These are phyloP conservation scores for Kazachstania sp. DNA, from an alignment of 1,139 yeast genomes.

Conservation along the genomic window DNA sequence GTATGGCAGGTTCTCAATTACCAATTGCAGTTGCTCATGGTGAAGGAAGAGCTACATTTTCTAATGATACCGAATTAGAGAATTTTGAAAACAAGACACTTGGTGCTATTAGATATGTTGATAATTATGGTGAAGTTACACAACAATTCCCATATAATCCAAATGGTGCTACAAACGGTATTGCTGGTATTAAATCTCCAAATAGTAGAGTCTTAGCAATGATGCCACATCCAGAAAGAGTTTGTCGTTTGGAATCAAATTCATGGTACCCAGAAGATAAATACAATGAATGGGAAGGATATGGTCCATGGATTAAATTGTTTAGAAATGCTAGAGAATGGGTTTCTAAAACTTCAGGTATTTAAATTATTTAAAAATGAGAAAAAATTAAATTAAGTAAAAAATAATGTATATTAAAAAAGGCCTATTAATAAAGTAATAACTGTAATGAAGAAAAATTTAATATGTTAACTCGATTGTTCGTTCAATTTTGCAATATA, in stretches of 20 bases:
- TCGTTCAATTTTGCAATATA: not conserved
- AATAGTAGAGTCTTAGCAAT: constrained; percentile 94
- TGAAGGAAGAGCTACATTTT: constrained; percentile 85
- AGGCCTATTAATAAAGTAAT: not conserved
- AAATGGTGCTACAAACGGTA: constrained; percentile 89
- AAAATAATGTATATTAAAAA: not conserved
- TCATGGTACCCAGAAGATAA: constrained; percentile 81
- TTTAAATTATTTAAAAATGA: not conserved
- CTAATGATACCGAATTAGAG: constrained; percentile 35
- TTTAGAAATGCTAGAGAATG: constrained; percentile 91
- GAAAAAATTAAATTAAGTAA: not conserved
- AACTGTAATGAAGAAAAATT: not conserved
- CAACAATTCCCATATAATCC: constrained; percentile 89
- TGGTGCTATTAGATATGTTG: constrained; percentile 69
- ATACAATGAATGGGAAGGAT: constrained; percentile 54
- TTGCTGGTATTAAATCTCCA: constrained; percentile 83
- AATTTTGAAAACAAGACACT: constrained; percentile 44
- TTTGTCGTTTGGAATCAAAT: constrained; percentile 75
- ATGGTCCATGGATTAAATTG: constrained; percentile 93
- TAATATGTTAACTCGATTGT: no score
- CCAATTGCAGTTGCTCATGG: constrained; percentile 99
- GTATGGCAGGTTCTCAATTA: constrained; percentile 84
- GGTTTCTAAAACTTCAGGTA: constrained; percentile 42
- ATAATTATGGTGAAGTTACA: constrained; percentile 81
- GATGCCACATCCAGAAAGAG: constrained; percentile 99